Conservation (phyloP, 345 rosid genomes). For the Lepidium aucheri region DNA sequence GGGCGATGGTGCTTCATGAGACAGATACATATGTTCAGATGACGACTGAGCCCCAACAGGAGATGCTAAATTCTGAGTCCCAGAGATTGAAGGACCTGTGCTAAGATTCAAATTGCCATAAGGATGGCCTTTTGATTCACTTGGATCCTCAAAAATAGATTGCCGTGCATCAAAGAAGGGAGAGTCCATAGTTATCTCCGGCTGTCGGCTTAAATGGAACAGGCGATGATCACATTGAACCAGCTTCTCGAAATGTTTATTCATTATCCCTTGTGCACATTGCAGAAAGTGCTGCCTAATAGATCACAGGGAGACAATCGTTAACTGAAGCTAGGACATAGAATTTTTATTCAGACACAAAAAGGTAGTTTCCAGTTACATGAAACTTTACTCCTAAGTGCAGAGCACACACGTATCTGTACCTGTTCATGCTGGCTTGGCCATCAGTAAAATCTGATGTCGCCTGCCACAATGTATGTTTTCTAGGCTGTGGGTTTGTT, state of each 20-base stretch:
- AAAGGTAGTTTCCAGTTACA: not conserved
- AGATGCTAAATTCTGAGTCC: constrained; percentile 54
- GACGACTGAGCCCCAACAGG: constrained; percentile 67
- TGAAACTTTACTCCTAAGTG: not conserved
- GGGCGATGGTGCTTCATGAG: constrained; percentile 76
- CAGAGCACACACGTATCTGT: constrained; percentile 5
- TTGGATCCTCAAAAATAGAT: constrained; percentile 66
- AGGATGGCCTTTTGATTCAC: constrained; percentile 44
- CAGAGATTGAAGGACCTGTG: constrained; percentile 38
- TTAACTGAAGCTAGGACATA: constrained; percentile 3
- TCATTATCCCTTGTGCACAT: constrained; percentile 79
- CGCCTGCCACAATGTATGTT: constrained; percentile 99
- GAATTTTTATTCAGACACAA: not conserved
- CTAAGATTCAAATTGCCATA: constrained; percentile 34
- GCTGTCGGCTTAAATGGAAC: constrained; percentile 72
- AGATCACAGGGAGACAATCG: not conserved
- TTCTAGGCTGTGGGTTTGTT: constrained; percentile 97
- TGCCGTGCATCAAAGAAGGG: constrained; percentile 65
- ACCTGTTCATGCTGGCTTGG: constrained; percentile 86
- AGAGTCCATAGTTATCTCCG: constrained; percentile 62
- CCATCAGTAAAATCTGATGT: constrained; percentile 98
- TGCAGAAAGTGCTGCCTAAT: constrained; percentile 90
- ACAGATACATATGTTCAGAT: constrained; percentile 51
- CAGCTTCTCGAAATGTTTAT: constrained; percentile 90
- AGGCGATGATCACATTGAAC: constrained; percentile 91